These are phyloP conservation scores for Cladosporium velox DNA, from an alignment of 2,329 filamentous ascomycete genomes.

Conservation along the genomic window DNA sequence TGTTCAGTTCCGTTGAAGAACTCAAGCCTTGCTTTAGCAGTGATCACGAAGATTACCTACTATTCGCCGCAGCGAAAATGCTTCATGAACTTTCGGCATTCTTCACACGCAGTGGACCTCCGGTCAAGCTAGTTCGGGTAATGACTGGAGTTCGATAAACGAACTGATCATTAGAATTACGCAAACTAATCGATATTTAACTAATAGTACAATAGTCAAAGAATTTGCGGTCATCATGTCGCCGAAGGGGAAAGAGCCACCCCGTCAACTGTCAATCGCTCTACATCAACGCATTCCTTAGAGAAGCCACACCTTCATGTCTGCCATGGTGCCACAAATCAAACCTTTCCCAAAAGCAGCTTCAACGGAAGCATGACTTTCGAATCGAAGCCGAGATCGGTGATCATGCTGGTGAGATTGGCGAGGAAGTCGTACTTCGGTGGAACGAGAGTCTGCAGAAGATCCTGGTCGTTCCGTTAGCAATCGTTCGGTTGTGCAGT, in stretches of 20 bases:
- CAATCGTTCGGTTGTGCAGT: background rate
- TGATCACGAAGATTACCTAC: background rate
- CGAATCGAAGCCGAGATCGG: constrained; percentile 1
- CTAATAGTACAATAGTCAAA: background rate
- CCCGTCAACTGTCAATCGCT: background rate
- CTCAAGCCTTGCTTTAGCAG: too few relatives aligned
- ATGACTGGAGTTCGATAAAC: too few relatives aligned
- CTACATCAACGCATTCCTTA: background rate
- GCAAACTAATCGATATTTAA: too few relatives aligned
- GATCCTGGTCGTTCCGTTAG: background rate
- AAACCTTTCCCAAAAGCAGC: background rate
- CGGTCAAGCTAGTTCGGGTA: too few relatives aligned
- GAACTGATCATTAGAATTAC: background rate
- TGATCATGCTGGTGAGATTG: constrained; percentile 3
- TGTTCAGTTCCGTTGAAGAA: too few relatives aligned
- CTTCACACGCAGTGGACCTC: too few relatives aligned
- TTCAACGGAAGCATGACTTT: background rate
- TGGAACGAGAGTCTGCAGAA: background rate
- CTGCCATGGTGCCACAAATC: background rate
- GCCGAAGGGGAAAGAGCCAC: background rate
- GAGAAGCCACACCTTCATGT: background rate
- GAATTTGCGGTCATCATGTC: background rate
- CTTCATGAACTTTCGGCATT: background rate
- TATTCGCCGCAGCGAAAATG: background rate
- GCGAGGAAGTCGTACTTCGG: background rate